A percentile compares a stretch with the other conserved stretches of the same genome.
Evolutionary conservation across 768 basidiomycete genomes (phyloP).

Genomic region (Suillus sp.): DNA sequence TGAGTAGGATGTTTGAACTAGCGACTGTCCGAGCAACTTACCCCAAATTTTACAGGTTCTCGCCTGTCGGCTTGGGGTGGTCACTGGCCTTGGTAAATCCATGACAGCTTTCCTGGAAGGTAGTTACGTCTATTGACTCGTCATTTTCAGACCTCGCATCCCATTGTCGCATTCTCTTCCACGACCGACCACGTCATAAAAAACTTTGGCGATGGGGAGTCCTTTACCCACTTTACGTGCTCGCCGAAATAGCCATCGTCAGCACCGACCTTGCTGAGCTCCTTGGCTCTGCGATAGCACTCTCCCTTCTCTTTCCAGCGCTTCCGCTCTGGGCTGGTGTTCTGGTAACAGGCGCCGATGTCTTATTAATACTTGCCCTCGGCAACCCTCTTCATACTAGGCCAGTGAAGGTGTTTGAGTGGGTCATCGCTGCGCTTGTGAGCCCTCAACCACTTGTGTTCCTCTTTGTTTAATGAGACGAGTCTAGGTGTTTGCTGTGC

Average conservation of each 20-base stretch:
- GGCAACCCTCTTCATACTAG: slow-evolving; percentile 68
- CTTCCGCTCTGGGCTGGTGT: slow-evolving; percentile 74
- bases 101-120: slow-evolving; percentile 1
- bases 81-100: slow-evolving; percentile 72
- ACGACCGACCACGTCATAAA: slow-evolving; percentile 63
- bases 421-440: slow-evolving; percentile 64
- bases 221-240: slow-evolving; percentile 64
- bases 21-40: slow-evolving; percentile 10
- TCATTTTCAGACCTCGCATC: slow-evolving; percentile 53
- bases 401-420: slow-evolving; percentile 71
- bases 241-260: slow-evolving; percentile 73
- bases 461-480: slow-evolving; percentile 8
- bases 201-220: slow-evolving; percentile 57
- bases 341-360: slow-evolving; percentile 67
- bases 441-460: slow-evolving; percentile 18
- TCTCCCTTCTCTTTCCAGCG: slow-evolving; percentile 71
- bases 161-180: slow-evolving; percentile 64
- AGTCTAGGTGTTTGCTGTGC: slow-evolving; percentile 63
- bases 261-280: slow-evolving; percentile 83
- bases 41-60: slow-evolving; percentile 52
- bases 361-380: slow-evolving; percentile 68
- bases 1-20: slow-evolving; percentile 25
- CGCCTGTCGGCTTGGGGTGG: slow-evolving; percentile 78
- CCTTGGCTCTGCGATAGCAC: slow-evolving; percentile 78
- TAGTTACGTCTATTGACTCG: slow-evolving; percentile 18